Evolutionary conservation across 2,329 filamentous ascomycete genomes (phyloP).

Genomic region (Trichoderma simmonsii): DNA sequence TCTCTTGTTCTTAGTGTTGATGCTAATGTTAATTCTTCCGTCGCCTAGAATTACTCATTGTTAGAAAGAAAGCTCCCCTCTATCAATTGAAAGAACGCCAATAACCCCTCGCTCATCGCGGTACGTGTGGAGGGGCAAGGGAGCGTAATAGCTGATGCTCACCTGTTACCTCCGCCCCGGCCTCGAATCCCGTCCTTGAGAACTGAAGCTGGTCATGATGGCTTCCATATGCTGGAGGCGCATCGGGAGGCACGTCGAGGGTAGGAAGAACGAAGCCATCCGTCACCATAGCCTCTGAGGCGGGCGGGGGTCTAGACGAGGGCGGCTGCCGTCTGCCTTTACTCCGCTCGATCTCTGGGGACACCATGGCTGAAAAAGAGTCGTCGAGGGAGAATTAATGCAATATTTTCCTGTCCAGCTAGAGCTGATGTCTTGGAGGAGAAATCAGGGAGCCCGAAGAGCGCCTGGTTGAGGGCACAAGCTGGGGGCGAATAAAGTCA

Average conservation of each 20-base stretch:
- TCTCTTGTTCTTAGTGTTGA: slow-evolving; percentile 65
- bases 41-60: slow-evolving; percentile 50
- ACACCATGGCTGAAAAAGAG: slow-evolving; percentile 24
- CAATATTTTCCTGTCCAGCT: not conserved
- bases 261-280: slow-evolving; percentile 42
- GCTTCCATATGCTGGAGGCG: slow-evolving; percentile 59
- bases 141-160: slow-evolving; percentile 2
- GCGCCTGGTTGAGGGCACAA: not conserved
- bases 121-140: not conserved
- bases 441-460: not conserved
- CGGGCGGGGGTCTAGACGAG: not conserved
- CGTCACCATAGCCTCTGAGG: slow-evolving; percentile 32
- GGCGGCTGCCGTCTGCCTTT: slow-evolving; percentile 10
- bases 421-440: not conserved
- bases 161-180: slow-evolving; percentile 59
- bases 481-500: slow-evolving; percentile 1
- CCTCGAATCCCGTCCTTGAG: slow-evolving; percentile 60
- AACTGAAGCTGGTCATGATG: slow-evolving; percentile 55
- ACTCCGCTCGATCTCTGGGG: slow-evolving; percentile 29
- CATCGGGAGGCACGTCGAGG: slow-evolving; percentile 40
- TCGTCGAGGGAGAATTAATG: not conserved
- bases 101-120: not conserved
- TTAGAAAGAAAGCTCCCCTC: not conserved
- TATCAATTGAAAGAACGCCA: not conserved
- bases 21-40: slow-evolving; percentile 75